Evolutionary conservation across 1,139 yeast species (phyloP).

Genomic region (Keqinozyma sinolaborantium): DNA sequence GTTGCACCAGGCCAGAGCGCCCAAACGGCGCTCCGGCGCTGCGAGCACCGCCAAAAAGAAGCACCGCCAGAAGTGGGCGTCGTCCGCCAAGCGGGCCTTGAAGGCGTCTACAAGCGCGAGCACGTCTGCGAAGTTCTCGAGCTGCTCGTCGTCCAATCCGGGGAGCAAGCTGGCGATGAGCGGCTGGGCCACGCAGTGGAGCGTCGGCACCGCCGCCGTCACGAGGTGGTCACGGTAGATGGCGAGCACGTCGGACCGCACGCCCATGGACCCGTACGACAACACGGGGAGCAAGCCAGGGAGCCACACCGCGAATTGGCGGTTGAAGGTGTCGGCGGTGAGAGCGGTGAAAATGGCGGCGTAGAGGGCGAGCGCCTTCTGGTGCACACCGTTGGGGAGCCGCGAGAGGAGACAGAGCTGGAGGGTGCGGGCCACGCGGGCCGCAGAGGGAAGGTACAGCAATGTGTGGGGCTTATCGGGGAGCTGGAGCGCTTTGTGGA

Average conservation of each 20-base stretch:
- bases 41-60: constrained; percentile 72
- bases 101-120: constrained; percentile 59
- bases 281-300: constrained; percentile 87
- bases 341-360: constrained; percentile 63
- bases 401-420: constrained; percentile 70
- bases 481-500: constrained; percentile 62
- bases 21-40: constrained; percentile 75
- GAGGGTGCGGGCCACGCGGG: constrained; percentile 46
- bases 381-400: constrained; percentile 94
- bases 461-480: constrained; percentile 31
- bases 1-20: constrained; percentile 77
- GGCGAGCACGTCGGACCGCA: constrained; percentile 70
- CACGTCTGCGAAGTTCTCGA: constrained; percentile 70
- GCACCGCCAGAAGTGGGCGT: constrained; percentile 82
- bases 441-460: constrained; percentile 37
- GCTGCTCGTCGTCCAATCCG: constrained; percentile 88
- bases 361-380: constrained; percentile 78
- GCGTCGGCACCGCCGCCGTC: constrained; percentile 43
- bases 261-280: constrained; percentile 84
- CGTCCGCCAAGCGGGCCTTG: constrained; percentile 57
- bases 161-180: constrained; percentile 72
- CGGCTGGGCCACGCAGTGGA: constrained; percentile 62
- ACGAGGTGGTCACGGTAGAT: constrained; percentile 52
- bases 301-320: constrained; percentile 66
- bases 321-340: constrained; percentile 47